Evolutionary conservation across 1,139 yeast genomes (phyloP), one percentile per base, ranked within the genome.

Genomic region (Blastobotrys buckinghamii): DNA sequence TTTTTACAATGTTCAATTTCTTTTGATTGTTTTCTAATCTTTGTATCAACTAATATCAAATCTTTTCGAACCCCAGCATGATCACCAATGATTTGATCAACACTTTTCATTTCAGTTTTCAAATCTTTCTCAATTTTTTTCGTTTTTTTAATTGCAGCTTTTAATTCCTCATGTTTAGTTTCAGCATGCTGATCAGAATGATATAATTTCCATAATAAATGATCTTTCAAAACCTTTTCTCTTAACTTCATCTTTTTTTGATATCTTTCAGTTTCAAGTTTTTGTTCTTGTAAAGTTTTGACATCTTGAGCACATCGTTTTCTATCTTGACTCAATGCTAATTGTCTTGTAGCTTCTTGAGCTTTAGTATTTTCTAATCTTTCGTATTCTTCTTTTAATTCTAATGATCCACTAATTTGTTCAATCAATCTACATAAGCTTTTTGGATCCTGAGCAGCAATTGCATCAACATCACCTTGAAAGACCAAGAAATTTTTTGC

Each of bases 381-480:
- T n/a, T 84, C 94, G 62, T 83, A 92, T 52, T 87, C 88, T 29
- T 71, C 72, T 44, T 78, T 74, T 57, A 68, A 78, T 44, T 86
- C 95, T 6, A 70, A 68, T 0, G 96, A 84, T 0, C 97, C 96
- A 53, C 95, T 84, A 27, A 92, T 81, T 24, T 80, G 81, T 66
- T 92, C 99, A 49, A 94, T 71, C 54, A 90, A 68, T 44, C 71
- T 75, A 2, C 95, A 79, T 53, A 92, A 72, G 43, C 88, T 96
- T 39, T 69, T 68, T 0, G 97, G 80, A 0, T 92, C 81, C 63
- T 90, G 96, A 1, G 95, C 77, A 0, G 98, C 98, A 46, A 92
- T 82, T 57, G 84, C 84, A 64, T 92, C 98, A 43, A 92, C 95
- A 63, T 92, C 97, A 50, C 98, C 98, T 70, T 92, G 98, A 64